Evolutionary conservation across 192 early-diverging fungal genomes (phyloP).

Genomic region (Geranomyces variabilis): DNA sequence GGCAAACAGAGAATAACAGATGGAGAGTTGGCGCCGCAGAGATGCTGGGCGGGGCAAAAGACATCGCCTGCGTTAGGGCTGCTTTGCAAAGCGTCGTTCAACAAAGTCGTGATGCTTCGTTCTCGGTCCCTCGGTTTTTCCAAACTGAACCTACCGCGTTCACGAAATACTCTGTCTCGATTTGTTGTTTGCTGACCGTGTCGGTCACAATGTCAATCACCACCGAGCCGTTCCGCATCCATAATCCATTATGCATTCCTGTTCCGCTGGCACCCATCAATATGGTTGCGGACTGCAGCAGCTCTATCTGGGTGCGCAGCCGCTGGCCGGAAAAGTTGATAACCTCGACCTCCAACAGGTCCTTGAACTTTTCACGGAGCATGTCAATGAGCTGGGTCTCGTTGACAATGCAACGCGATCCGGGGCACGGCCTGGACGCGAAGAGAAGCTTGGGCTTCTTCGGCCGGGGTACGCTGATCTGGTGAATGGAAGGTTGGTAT

Average conservation of each 20-base stretch:
- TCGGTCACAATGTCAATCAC: background rate
- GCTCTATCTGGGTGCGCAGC: constrained; percentile 4
- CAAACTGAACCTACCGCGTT: constrained; percentile 6
- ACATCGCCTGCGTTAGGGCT: too few relatives aligned
- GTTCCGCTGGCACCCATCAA: background rate
- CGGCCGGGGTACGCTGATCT: background rate
- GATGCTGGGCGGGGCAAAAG: background rate
- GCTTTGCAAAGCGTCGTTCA: too few relatives aligned
- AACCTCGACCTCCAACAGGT: background rate
- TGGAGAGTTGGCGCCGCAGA: constrained; percentile 1
- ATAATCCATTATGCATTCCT: background rate
- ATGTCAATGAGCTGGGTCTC: background rate
- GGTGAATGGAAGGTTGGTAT: background rate
- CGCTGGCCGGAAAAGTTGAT: background rate
- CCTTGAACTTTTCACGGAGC: background rate
- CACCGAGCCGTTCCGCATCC: background rate
- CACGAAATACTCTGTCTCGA: background rate
- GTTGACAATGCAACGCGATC: background rate
- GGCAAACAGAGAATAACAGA: background rate
- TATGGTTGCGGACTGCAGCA: background rate
- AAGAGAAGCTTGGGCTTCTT: background rate
- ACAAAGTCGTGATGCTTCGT: background rate
- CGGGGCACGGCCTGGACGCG: background rate
- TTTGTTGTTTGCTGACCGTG: background rate
- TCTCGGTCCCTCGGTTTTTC: too few relatives aligned